These are phyloP conservation scores for Mallotus japonicus DNA, from an alignment of 441 rosid species.

Conservation along the genomic window DNA sequence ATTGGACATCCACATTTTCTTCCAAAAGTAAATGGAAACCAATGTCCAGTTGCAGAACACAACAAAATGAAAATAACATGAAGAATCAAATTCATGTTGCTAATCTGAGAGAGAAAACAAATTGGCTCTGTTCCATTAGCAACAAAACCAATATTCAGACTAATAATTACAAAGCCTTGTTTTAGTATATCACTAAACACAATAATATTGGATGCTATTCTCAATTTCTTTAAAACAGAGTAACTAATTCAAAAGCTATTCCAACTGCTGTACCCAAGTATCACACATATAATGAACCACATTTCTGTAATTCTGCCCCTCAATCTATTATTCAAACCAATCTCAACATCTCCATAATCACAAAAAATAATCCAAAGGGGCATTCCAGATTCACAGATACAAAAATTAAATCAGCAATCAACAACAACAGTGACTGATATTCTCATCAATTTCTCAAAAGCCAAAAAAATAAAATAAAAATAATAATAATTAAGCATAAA, in stretches of 20 bases:
- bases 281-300: background rate
- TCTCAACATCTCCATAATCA: background rate
- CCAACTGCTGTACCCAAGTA: background rate
- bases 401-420: background rate
- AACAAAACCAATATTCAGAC: background rate
- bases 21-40: background rate
- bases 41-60: background rate
- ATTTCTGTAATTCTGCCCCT: background rate
- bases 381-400: background rate
- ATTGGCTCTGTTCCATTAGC: too few relatives aligned
- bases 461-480: too few relatives aligned
- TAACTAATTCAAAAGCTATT: background rate
- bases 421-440: background rate
- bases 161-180: background rate
- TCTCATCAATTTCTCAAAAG: background rate
- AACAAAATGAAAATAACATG: slow-evolving; percentile 1
- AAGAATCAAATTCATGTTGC: slow-evolving; percentile 1
- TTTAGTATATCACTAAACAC: background rate
- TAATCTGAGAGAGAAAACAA: background rate
- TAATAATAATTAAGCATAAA: background rate
- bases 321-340: background rate
- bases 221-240: background rate
- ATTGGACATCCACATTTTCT: background rate
- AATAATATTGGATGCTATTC: background rate
- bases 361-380: background rate